A percentile compares a stretch with the other conserved stretches of the same genome.
Evolutionary conservation across 495 filamentous ascomycete genomes (phyloP).

Genomic region (Immersiella caudata): DNA sequence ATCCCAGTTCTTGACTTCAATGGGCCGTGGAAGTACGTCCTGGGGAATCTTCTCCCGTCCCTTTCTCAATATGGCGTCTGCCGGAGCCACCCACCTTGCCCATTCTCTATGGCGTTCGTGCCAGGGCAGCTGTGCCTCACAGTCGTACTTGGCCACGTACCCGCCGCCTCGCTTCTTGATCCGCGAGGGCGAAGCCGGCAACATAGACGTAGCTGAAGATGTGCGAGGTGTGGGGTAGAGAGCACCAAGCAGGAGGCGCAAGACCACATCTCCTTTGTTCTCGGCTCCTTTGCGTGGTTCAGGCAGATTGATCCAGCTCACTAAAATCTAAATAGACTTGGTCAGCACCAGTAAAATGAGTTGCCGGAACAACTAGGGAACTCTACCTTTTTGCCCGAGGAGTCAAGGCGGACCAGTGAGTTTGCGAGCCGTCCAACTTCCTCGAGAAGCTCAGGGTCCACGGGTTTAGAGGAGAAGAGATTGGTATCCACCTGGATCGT

Average conservation of each 20-base stretch:
- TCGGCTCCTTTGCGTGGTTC: conserved; percentile 30
- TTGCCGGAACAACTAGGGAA: conserved; percentile 16
- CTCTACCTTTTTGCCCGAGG: conserved; percentile 31
- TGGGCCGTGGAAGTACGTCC: conserved; percentile 19
- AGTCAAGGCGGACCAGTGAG: conserved; percentile 36
- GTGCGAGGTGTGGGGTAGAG: conserved; percentile 31
- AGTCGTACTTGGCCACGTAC: conserved; percentile 32
- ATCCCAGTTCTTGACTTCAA: conserved; percentile 13
- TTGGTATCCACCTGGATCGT: conserved; percentile 22
- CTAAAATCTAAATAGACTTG: conserved; percentile 21
- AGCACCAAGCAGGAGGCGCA: conserved; percentile 48
- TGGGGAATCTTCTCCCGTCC: conserved; percentile 19
- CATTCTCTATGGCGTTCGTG: conserved; percentile 45
- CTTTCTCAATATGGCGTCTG: conserved; percentile 6
- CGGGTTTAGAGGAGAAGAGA: conserved; percentile 26
- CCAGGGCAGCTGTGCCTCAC: conserved; percentile 45
- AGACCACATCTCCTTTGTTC: conserved; percentile 41
- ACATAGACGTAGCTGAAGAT: conserved; percentile 23
- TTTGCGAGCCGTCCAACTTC: conserved; percentile 50
- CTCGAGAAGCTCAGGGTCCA: conserved; percentile 35
- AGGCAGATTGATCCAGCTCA: conserved; percentile 46
- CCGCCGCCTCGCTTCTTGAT: conserved; percentile 19
- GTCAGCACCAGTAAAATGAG: conserved; percentile 5
- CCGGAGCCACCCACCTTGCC: conserved; percentile 40
- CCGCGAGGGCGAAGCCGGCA: not conserved